Conservation (phyloP, 169 alveolate genomes). For the Amoebophrya sp. region DNA sequence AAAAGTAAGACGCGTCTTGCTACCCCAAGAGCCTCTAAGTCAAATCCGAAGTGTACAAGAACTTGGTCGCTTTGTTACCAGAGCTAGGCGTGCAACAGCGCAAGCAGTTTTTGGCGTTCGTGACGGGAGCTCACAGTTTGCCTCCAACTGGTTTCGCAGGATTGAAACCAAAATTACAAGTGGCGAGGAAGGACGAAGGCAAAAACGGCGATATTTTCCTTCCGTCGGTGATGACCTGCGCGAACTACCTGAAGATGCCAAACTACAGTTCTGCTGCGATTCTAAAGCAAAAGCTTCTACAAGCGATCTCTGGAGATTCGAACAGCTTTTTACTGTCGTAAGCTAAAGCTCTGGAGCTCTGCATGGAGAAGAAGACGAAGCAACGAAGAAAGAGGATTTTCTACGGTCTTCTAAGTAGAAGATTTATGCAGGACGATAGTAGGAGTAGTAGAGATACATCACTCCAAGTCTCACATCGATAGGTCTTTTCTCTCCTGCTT, state of each 20-base stretch:
- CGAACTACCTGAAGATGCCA: constrained; percentile 87
- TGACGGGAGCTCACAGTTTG: constrained; percentile 86
- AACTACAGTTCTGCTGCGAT: constrained; percentile 71
- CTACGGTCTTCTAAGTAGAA: too few species aligned
- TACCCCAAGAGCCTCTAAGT: constrained; percentile 17
- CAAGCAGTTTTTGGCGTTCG: constrained; percentile 54
- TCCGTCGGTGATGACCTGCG: constrained; percentile 91
- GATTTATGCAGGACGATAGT: too few species aligned
- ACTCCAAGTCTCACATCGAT: too few species aligned
- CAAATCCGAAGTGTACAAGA: constrained; percentile 35
- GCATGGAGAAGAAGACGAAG: too few species aligned
- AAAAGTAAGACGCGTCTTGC: background rate
- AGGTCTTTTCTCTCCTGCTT: too few species aligned
- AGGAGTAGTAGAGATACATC: too few species aligned
- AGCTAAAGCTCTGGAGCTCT: too few species aligned
- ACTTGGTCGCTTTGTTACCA: constrained; percentile 38
- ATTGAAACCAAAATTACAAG: constrained; percentile 71
- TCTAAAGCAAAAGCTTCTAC: constrained; percentile 62
- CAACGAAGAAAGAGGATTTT: too few species aligned
- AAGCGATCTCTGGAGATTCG: constrained; percentile 84
- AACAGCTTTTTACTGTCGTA: constrained; percentile 72
- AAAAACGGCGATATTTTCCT: constrained; percentile 63
- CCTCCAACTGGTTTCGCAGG: constrained; percentile 88
- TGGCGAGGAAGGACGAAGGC: constrained; percentile 67
- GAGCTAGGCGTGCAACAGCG: constrained; percentile 39